Percentiles rank a stretch among this genome's conserved stretches.
phyloP scores from a whole-genome alignment of 192 early-diverging fungal species.

The Phycomyces nitens region DNA sequence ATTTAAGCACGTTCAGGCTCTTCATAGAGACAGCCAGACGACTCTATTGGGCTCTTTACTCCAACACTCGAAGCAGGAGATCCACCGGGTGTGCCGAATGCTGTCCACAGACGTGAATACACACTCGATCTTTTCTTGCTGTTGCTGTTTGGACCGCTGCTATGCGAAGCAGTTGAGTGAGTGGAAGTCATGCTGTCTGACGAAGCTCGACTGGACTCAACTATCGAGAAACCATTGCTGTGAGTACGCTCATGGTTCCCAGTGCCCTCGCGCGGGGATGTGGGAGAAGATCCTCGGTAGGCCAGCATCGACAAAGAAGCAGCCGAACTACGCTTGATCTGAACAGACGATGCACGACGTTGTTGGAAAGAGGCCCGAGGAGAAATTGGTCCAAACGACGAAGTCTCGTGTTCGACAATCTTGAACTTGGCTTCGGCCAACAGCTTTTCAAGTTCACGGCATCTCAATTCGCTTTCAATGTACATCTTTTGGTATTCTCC shows the following conservation, averaged over 20 bases:
- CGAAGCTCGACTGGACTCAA: constrained; percentile 13
- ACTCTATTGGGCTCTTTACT: constrained; percentile 11
- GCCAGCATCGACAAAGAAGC: constrained; percentile 10
- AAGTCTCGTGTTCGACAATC: constrained; percentile 30
- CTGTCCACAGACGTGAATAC: constrained; percentile 27
- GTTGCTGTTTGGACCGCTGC: constrained; percentile 1
- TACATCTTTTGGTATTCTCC: constrained; percentile 32
- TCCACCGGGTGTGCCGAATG: constrained; percentile 8
- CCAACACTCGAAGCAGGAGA: neutral
- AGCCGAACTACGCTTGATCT: constrained; percentile 8
- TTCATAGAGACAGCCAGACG: neutral
- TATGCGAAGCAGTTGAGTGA: constrained; percentile 6
- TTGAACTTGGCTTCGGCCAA: constrained; percentile 38
- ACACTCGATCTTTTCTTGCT: constrained; percentile 27
- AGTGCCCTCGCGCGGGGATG: constrained; percentile 5
- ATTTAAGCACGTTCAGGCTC: neutral
- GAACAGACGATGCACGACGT: constrained; percentile 3
- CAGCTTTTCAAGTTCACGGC: constrained; percentile 38
- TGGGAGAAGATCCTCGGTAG: neutral
- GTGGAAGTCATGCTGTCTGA: constrained; percentile 23
- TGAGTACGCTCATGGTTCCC: neutral
- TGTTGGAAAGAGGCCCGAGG: constrained; percentile 17
- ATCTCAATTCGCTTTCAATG: constrained; percentile 34
- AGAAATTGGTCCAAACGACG: constrained; percentile 10
- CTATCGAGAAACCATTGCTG: neutral